Conservation (phyloP, 345 rosid genomes). For the Raphanus raphanistrum region DNA sequence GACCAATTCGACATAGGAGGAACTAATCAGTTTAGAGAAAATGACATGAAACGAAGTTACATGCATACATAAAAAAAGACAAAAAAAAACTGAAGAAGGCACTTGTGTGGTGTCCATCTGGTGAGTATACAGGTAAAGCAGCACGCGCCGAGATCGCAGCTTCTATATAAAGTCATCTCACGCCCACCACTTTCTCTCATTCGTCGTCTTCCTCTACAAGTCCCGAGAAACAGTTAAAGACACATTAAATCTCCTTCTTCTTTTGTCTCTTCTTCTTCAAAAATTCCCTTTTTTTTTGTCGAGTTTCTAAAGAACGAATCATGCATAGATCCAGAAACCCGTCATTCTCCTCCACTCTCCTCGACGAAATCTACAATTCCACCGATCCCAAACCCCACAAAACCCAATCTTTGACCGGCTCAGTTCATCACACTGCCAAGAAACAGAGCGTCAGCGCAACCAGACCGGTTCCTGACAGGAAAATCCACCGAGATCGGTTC, state of each 20-base stretch:
- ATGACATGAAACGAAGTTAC: constrained; percentile 2
- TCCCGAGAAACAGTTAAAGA: not conserved
- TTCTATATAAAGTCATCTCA: constrained; percentile 4
- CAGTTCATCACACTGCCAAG: constrained; percentile 31
- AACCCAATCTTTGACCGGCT: constrained; percentile 43
- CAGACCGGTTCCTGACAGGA: not conserved
- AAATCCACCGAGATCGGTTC: constrained; percentile 34
- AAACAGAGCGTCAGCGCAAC: constrained; percentile 29
- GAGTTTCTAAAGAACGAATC: not conserved
- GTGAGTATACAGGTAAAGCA: constrained; percentile 1
- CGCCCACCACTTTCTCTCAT: not conserved
- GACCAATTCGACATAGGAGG: not conserved
- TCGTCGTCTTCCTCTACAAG: constrained; percentile 31
- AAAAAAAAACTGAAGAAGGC: not conserved
- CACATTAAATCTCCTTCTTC: constrained; percentile 11
- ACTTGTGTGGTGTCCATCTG: constrained; percentile 30
- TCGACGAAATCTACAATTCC: constrained; percentile 89
- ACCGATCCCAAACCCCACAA: constrained; percentile 50
- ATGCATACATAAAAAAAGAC: constrained; percentile 4
- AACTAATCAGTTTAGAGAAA: not conserved
- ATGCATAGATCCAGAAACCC: constrained; percentile 53
- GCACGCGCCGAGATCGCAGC: constrained; percentile 36
- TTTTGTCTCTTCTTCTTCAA: constrained; percentile 32
- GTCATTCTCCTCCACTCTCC: constrained; percentile 86
- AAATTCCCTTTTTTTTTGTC: not conserved